Percentiles rank a stretch among this genome's conserved stretches.
These are phyloP conservation scores for Schizonepeta tenuifolia DNA, from an alignment of 257 asterid species.

Conservation along the genomic window DNA sequence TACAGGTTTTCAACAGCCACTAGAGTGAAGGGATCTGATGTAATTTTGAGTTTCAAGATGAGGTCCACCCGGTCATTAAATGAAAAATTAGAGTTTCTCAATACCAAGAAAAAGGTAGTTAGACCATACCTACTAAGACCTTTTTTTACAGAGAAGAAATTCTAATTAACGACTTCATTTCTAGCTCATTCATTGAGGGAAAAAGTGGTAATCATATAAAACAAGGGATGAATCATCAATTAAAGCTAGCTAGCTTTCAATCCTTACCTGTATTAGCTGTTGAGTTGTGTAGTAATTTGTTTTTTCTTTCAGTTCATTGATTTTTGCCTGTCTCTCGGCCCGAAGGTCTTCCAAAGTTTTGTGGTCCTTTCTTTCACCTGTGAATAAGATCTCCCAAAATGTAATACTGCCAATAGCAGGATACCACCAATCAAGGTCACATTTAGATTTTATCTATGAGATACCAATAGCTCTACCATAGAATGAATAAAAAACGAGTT, in stretches of 20 bases:
- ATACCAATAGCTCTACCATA: slow-evolving; percentile 8
- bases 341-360: slow-evolving; percentile 75
- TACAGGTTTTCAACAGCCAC: background rate
- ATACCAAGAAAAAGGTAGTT: background rate
- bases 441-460: background rate
- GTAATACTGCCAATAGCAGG: slow-evolving; percentile 16
- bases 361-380: slow-evolving; percentile 82
- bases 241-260: slow-evolving; percentile 23
- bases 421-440: background rate
- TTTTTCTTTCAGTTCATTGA: slow-evolving; percentile 90
- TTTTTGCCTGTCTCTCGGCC: slow-evolving; percentile 84
- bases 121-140: background rate
- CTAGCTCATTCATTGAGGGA: background rate
- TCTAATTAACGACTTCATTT: slow-evolving; percentile 1
- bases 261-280: slow-evolving; percentile 89
- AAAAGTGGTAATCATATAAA: background rate
- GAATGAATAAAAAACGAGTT: too few species aligned
- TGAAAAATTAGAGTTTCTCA: background rate
- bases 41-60: background rate
- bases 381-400: slow-evolving; percentile 15
- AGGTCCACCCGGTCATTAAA: background rate
- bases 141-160: slow-evolving; percentile 14
- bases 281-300: slow-evolving; percentile 86
- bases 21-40: background rate
- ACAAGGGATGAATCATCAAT: slow-evolving; percentile 8